Conservation (phyloP, 2,329 filamentous ascomycete species). For the Didymella arachidicola region DNA sequence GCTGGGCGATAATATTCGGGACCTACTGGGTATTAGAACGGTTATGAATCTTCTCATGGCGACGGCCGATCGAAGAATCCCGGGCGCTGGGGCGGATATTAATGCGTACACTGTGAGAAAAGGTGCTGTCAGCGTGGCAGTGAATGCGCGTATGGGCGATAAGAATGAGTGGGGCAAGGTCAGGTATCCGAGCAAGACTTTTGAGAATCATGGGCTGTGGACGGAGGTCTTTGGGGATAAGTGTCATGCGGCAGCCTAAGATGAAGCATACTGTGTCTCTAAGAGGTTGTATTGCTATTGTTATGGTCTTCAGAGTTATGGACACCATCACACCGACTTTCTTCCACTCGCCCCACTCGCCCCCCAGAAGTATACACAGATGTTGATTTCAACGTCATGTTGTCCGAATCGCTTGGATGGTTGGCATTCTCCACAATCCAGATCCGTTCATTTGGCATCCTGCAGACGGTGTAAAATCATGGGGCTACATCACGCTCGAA, state of each 20-base stretch:
- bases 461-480: too few relatives aligned
- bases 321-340: too few relatives aligned
- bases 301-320: too few relatives aligned
- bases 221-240: constrained; percentile 35
- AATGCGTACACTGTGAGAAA: constrained; percentile 31
- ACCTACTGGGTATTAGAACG: constrained; percentile 39
- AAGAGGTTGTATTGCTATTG: neutral
- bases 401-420: too few relatives aligned
- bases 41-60: constrained; percentile 41
- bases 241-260: neutral
- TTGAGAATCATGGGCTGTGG: constrained; percentile 40
- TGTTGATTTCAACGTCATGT: too few relatives aligned
- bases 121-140: constrained; percentile 25
- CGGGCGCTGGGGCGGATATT: constrained; percentile 36
- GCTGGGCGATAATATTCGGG: constrained; percentile 40
- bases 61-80: constrained; percentile 45
- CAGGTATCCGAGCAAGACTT: constrained; percentile 44
- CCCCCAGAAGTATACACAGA: too few relatives aligned
- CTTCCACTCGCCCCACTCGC: too few relatives aligned
- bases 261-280: too few relatives aligned
- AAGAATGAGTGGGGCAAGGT: constrained; percentile 27
- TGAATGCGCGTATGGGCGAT: constrained; percentile 29
- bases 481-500: too few relatives aligned
- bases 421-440: too few relatives aligned
- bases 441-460: too few relatives aligned